Percentiles rank a stretch among this genome's conserved stretches.
phyloP scores from a whole-genome alignment of 2,329 filamentous ascomycete species.

The Colletotrichum sp. region DNA sequence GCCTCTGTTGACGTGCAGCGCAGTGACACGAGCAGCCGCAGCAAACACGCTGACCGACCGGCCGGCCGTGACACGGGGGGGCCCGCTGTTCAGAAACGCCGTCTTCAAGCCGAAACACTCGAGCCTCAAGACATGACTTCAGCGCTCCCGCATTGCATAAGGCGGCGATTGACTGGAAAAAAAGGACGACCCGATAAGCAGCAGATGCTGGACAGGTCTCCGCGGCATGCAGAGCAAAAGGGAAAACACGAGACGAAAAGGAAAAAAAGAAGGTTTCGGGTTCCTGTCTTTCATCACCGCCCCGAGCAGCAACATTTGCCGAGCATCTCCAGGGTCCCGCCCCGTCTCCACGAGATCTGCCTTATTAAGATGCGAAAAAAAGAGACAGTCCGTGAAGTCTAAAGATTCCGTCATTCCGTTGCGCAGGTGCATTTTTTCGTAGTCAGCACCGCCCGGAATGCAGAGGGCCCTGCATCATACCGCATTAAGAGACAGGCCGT shows the following conservation, averaged over 20 bases:
- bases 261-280: neutral
- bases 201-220: neutral
- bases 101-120: constrained; percentile 6
- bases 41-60: neutral
- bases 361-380: neutral
- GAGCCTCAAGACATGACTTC: neutral
- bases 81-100: constrained; percentile 10
- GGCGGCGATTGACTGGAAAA: neutral
- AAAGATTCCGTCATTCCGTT: neutral
- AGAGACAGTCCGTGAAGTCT: neutral
- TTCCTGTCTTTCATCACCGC: neutral
- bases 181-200: neutral
- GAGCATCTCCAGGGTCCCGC: neutral
- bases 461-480: neutral
- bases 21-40: neutral
- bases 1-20: neutral
- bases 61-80: neutral
- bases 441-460: neutral
- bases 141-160: neutral
- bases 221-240: neutral
- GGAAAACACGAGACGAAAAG: neutral
- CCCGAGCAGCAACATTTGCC: neutral
- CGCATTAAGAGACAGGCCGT: neutral
- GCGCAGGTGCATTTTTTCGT: neutral
- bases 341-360: neutral